phyloP scores from a whole-genome alignment of 805 yeast species.

The Starmerella gropengiesseri region DNA sequence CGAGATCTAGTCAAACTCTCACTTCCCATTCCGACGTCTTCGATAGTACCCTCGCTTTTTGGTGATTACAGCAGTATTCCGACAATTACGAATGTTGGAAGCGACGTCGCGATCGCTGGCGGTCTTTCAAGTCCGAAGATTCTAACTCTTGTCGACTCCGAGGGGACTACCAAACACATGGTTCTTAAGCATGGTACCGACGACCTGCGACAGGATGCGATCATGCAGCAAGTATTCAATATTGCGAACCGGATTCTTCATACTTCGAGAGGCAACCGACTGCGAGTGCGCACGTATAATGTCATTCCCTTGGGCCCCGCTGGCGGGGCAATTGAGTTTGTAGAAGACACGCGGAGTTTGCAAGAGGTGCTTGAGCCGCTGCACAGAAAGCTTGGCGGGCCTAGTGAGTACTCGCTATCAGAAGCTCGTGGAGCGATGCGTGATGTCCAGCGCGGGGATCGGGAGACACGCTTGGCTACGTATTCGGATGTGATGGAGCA shows the following conservation, averaged over 20 bases:
- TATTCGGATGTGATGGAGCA: slow-evolving; percentile 40
- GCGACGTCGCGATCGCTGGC: slow-evolving; percentile 52
- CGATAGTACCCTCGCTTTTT: slow-evolving; percentile 33
- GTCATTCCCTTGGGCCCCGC: slow-evolving; percentile 83
- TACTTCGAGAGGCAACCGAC: neutral
- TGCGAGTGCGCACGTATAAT: slow-evolving; percentile 64
- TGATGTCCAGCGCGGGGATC: neutral
- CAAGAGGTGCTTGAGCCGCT: slow-evolving; percentile 55
- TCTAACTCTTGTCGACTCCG: slow-evolving; percentile 40
- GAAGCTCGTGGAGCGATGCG: slow-evolving; percentile 44
- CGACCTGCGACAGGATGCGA: slow-evolving; percentile 88
- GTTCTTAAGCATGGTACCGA: slow-evolving; percentile 70
- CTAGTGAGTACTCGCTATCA: slow-evolving; percentile 16
- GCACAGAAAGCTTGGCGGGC: slow-evolving; percentile 49
- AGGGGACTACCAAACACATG: slow-evolving; percentile 50
- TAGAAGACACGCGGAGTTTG: slow-evolving; percentile 59
- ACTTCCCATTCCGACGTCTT: slow-evolving; percentile 60
- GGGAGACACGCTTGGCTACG: slow-evolving; percentile 18
- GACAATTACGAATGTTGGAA: slow-evolving; percentile 37
- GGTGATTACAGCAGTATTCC: slow-evolving; percentile 41
- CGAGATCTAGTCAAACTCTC: slow-evolving; percentile 33
- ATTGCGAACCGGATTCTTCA: slow-evolving; percentile 55
- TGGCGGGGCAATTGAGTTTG: slow-evolving; percentile 86
- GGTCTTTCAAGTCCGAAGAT: slow-evolving; percentile 89
- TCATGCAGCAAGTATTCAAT: slow-evolving; percentile 93